These are phyloP conservation scores for Gossypium turneri DNA, from an alignment of 345 rosid species.

Conservation along the genomic window DNA sequence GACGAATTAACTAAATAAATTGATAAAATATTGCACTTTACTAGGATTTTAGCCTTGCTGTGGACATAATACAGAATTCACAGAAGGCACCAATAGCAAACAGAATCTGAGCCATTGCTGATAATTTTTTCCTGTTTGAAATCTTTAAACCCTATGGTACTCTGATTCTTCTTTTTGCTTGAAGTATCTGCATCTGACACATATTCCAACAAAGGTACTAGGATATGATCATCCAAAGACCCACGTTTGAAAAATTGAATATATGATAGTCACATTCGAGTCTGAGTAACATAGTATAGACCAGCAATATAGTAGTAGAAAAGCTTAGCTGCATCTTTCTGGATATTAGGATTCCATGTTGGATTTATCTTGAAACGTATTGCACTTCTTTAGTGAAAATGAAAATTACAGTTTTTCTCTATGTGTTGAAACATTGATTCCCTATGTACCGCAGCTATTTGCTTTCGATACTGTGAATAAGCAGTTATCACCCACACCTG, in stretches of 20 bases:
- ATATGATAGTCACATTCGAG: background rate
- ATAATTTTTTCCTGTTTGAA: no score
- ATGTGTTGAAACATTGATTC: background rate
- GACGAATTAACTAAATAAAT: background rate
- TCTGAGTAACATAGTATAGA: background rate
- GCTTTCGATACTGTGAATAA: conserved; percentile 86
- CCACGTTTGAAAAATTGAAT: no score
- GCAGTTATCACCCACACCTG: conserved; percentile 56
- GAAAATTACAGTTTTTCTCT: background rate
- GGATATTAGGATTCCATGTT: background rate
- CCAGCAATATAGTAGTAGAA: background rate
- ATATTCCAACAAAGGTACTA: background rate
- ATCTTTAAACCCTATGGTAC: background rate
- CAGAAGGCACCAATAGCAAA: no score
- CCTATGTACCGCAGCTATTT: conserved; percentile 54
- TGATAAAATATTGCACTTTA: no score
- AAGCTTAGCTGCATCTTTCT: background rate
- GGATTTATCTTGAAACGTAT: background rate
- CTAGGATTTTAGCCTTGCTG: no score
- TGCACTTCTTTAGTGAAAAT: background rate
- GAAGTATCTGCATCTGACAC: background rate
- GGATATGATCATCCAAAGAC: background rate
- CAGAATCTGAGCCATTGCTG: no score
- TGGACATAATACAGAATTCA: no score
- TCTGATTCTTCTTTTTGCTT: no score